Evolutionary conservation across 495 filamentous ascomycete genomes (phyloP).

Genomic region (Letharia columbiana): DNA sequence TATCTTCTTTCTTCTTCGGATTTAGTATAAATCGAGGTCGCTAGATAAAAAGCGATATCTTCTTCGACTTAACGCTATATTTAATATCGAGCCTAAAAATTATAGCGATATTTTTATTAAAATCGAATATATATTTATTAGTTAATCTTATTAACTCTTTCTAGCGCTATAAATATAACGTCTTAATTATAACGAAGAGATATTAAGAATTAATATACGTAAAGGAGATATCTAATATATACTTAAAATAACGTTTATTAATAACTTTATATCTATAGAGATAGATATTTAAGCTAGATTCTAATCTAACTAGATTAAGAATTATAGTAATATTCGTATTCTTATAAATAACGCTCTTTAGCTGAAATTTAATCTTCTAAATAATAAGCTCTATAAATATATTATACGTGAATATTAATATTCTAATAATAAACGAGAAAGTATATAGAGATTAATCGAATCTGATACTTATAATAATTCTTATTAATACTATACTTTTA

Average conservation of each 20-base stretch:
- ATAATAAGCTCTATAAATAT: background rate
- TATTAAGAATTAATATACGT: background rate
- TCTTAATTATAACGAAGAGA: slow-evolving; percentile 1
- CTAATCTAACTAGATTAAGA: too few relatives aligned
- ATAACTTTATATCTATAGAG: too few relatives aligned
- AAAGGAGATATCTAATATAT: background rate
- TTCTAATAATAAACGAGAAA: background rate
- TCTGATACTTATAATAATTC: too few relatives aligned
- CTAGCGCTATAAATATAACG: background rate
- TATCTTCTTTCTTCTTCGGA: background rate
- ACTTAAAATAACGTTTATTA: too few relatives aligned
- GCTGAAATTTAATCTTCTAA: background rate
- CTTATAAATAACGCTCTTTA: background rate
- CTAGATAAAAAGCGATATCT: background rate
- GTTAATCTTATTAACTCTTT: slow-evolving; percentile 6
- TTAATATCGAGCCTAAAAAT: background rate
- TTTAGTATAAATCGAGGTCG: background rate
- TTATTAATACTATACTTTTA: too few relatives aligned
- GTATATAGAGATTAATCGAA: too few relatives aligned
- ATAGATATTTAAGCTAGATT: too few relatives aligned
- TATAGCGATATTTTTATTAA: background rate
- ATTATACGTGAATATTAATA: background rate
- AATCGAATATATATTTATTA: slow-evolving; percentile 7
- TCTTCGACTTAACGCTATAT: background rate
- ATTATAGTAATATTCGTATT: too few relatives aligned